A percentile compares a stretch with the other conserved stretches of the same genome.
Conservation (phyloP, 768 basidiomycete species). For the Pisolithus tinctorius region DNA sequence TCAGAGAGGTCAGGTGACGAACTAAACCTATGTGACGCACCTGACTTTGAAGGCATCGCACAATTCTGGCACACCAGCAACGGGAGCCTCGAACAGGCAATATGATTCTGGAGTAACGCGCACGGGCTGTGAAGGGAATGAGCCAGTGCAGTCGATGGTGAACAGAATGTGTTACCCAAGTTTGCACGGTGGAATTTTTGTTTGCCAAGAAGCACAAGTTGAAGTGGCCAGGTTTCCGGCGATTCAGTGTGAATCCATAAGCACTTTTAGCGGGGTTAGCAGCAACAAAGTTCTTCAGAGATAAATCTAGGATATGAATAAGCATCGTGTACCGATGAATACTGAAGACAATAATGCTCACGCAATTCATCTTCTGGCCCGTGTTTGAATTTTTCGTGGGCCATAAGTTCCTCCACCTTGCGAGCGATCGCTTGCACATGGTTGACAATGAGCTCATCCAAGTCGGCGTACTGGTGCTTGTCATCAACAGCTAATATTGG, state of each 20-base stretch:
- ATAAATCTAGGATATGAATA: slow-evolving; percentile 51
- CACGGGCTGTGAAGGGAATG: slow-evolving; percentile 50
- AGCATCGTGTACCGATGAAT: neutral
- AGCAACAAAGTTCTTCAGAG: slow-evolving; percentile 82
- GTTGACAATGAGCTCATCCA: slow-evolving; percentile 95
- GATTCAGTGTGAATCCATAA: slow-evolving; percentile 92
- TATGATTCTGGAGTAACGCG: slow-evolving; percentile 86
- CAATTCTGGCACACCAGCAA: slow-evolving; percentile 85
- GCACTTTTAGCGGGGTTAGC: slow-evolving; percentile 93
- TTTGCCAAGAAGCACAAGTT: slow-evolving; percentile 90
- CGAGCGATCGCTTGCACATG: slow-evolving; percentile 93
- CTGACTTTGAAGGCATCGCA: slow-evolving; percentile 97
- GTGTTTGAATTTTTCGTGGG: slow-evolving; percentile 91
- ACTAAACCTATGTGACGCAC: slow-evolving; percentile 29
- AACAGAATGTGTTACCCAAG: slow-evolving; percentile 55
- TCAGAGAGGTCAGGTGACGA: neutral
- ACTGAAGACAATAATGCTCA: slow-evolving; percentile 36
- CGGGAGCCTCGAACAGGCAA: slow-evolving; percentile 83
- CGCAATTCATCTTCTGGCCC: slow-evolving; percentile 86
- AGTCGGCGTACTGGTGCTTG: slow-evolving; percentile 81
- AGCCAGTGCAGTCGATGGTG: neutral
- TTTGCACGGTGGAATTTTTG: slow-evolving; percentile 82
- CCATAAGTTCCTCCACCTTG: slow-evolving; percentile 90
- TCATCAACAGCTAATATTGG: slow-evolving; percentile 66
- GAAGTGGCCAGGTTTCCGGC: slow-evolving; percentile 88